These are phyloP conservation scores for Phytophthora quininea DNA, from an alignment of 352 stramenopile species.

Conservation along the genomic window DNA sequence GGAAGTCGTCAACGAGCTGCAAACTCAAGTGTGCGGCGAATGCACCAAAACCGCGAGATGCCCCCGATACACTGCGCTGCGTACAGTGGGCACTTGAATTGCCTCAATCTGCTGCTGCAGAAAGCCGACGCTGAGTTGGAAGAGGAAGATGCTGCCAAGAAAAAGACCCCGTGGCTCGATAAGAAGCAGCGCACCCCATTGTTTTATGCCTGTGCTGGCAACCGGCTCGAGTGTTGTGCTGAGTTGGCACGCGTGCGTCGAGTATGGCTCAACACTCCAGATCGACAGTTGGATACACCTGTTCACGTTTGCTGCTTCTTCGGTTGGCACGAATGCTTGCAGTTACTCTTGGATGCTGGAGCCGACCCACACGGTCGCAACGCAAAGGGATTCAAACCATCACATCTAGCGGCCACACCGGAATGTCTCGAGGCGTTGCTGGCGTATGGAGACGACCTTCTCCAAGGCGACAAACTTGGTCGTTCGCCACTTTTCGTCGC, in stretches of 20 bases:
- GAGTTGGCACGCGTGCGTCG: conserved; percentile 40
- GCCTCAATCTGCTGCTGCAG: conserved; percentile 42
- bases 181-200: conserved; percentile 72
- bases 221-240: conserved; percentile 51
- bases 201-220: conserved; percentile 68
- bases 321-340: conserved; percentile 56
- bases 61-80: conserved; percentile 56
- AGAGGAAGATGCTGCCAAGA: conserved; percentile 13
- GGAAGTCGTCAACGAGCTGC: conserved; percentile 5
- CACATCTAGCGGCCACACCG: conserved; percentile 60
- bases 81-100: conserved; percentile 55
- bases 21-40: conserved; percentile 32
- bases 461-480: conserved; percentile 70
- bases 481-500: conserved; percentile 72
- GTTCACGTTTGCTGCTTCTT: conserved; percentile 82
- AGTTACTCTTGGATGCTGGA: conserved; percentile 51
- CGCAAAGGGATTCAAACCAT: conserved; percentile 72
- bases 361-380: conserved; percentile 70
- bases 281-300: conserved; percentile 66
- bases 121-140: conserved; percentile 5
- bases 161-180: conserved; percentile 37
- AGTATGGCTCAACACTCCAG: conserved; percentile 59
- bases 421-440: conserved; percentile 61
- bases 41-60: conserved; percentile 62
- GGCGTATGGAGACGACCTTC: conserved; percentile 61